Conservation (phyloP, 1,139 yeast species). For the Saccharomycopsis hybrid region DNA sequence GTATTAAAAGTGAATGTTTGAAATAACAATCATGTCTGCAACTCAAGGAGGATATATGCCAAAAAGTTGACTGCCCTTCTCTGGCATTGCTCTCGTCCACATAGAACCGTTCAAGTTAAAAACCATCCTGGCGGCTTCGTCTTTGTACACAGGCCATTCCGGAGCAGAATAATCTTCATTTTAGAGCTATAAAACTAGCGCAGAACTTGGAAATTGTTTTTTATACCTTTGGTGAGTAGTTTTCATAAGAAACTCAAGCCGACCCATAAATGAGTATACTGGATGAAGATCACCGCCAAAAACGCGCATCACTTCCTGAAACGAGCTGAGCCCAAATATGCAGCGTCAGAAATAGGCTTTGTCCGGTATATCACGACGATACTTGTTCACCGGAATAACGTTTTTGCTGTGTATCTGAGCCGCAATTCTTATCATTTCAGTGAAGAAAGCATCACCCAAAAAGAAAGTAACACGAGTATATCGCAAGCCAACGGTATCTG, state of each 20-base stretch:
- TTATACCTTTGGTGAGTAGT: background rate
- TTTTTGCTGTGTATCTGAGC: background rate
- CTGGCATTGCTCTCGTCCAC: conserved; percentile 6
- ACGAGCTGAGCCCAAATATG: background rate
- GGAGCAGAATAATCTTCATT: background rate
- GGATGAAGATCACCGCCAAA: background rate
- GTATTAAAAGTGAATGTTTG: too few species aligned
- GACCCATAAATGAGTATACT: background rate
- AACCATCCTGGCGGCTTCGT: background rate
- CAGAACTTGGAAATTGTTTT: background rate
- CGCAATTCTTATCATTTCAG: background rate
- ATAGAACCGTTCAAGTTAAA: background rate
- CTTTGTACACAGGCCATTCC: background rate
- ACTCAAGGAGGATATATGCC: background rate
- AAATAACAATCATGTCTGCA: background rate
- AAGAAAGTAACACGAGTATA: background rate
- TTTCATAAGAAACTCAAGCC: background rate
- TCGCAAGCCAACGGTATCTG: background rate
- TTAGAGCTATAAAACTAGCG: background rate
- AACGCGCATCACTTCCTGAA: background rate
- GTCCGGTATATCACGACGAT: background rate
- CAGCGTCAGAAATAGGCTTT: background rate
- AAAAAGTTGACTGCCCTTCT: background rate
- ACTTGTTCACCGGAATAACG: background rate
- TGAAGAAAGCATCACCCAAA: background rate